A percentile compares a stretch with the other conserved stretches of the same genome.
Conservation (phyloP, 2,329 filamentous ascomycete species). For the Cladophialophora immunda region DNA sequence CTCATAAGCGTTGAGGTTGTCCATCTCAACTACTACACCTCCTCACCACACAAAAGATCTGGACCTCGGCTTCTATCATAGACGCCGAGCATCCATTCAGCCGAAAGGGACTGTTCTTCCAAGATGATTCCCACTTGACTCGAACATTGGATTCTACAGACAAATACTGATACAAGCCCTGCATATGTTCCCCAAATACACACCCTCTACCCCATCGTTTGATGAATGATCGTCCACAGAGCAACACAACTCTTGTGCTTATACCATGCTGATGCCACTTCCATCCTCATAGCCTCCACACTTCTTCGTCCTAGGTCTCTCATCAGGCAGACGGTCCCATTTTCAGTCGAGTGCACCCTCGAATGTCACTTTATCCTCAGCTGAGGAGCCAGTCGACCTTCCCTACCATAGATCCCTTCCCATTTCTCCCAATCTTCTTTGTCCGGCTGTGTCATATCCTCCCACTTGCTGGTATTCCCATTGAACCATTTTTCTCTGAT, state of each 20-base stretch:
- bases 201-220: neutral
- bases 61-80: too few species aligned
- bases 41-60: too few species aligned
- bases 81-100: too few species aligned
- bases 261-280: neutral
- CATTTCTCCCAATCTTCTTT: conserved; percentile 3
- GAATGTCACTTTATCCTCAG: neutral
- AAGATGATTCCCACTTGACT: too few species aligned
- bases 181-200: too few species aligned
- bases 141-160: too few species aligned
- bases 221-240: neutral
- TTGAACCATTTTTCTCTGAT: neutral
- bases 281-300: neutral
- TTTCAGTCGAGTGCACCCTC: neutral
- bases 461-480: neutral
- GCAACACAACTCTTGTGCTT: neutral
- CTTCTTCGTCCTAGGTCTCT: too few species aligned
- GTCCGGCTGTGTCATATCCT: neutral
- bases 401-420: neutral
- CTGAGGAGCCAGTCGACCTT: conserved; percentile 6
- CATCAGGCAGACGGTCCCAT: too few species aligned
- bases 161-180: too few species aligned
- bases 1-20: too few species aligned
- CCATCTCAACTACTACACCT: too few species aligned
- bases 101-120: too few species aligned